These are phyloP conservation scores for Simmondsia chinensis DNA, from an alignment of 148 eudicot species.

Conservation along the genomic window DNA sequence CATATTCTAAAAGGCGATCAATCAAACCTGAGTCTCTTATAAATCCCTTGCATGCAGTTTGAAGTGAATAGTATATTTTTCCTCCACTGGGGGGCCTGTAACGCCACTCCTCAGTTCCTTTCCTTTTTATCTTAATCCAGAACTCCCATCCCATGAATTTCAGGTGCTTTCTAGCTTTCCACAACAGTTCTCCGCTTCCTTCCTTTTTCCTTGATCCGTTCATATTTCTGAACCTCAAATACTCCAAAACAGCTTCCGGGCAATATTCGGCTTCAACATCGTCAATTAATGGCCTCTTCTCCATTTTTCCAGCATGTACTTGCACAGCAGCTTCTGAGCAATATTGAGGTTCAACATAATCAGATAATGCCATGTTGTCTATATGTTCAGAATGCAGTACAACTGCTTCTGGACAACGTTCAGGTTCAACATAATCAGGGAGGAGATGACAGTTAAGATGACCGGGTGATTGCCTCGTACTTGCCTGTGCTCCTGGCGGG, in stretches of 20 bases:
- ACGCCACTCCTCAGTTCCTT: constrained; percentile 16
- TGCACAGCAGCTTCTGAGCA: too few species aligned
- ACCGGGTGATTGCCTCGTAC: constrained; percentile 7
- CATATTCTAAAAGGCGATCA: constrained; percentile 9
- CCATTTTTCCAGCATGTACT: too few species aligned
- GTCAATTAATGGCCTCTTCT: too few species aligned
- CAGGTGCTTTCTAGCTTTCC: constrained; percentile 52
- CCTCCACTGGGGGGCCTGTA: constrained; percentile 39
- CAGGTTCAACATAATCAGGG: constrained; percentile 15
- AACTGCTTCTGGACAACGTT: too few species aligned
- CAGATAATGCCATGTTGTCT: too few species aligned
- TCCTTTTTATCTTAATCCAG: not conserved
- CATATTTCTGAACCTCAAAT: constrained; percentile 13
- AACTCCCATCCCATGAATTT: constrained; percentile 61
- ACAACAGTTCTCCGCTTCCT: not conserved
- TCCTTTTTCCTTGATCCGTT: not conserved
- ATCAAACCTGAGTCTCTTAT: constrained; percentile 9
- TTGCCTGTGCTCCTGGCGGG: constrained; percentile 4
- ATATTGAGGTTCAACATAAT: constrained; percentile 25
- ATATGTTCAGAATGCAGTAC: too few species aligned
- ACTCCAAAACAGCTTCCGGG: constrained; percentile 42
- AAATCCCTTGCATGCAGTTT: constrained; percentile 37
- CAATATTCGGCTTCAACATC: constrained; percentile 36
- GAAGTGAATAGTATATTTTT: constrained; percentile 30
- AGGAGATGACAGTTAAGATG: constrained; percentile 2